Evolutionary conservation across 352 stramenopile genomes (phyloP).

Genomic region (Saprolegnia parasitica): DNA sequence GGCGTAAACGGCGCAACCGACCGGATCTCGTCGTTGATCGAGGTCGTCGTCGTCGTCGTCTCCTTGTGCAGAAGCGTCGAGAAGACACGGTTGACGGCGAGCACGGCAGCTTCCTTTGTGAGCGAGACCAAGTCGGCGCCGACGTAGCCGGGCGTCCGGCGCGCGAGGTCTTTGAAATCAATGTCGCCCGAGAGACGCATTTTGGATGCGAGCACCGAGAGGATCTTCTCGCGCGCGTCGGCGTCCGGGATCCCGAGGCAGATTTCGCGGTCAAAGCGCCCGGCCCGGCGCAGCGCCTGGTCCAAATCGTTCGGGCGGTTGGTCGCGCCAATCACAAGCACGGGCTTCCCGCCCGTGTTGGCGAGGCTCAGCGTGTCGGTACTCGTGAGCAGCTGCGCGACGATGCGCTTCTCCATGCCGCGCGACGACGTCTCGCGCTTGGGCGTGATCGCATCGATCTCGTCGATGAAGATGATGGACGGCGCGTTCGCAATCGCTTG

Average conservation of each 20-base stretch:
- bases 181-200: constrained; percentile 94
- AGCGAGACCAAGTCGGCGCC: constrained; percentile 97
- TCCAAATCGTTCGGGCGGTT: constrained; percentile 97
- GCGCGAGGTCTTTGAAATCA: constrained; percentile 92
- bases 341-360: constrained; percentile 85
- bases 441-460: constrained; percentile 96
- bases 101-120: constrained; percentile 97
- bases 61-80: constrained; percentile 49
- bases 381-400: constrained; percentile 93
- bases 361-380: constrained; percentile 87
- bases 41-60: constrained; percentile 25
- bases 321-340: constrained; percentile 97
- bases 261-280: constrained; percentile 98
- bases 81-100: constrained; percentile 98
- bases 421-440: constrained; percentile 90
- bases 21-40: constrained; percentile 51
- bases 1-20: constrained; percentile 77
- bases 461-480: constrained; percentile 98
- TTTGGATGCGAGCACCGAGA: constrained; percentile 89
- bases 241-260: constrained; percentile 96
- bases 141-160: constrained; percentile 94
- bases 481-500: constrained; percentile 91
- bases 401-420: constrained; percentile 96
- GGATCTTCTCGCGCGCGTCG: constrained; percentile 89
- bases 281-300: constrained; percentile 92